A percentile compares a stretch with the other conserved stretches of the same genome.
Evolutionary conservation across 805 yeast species (phyloP).

Genomic region (Teunomyces gatunensis): DNA sequence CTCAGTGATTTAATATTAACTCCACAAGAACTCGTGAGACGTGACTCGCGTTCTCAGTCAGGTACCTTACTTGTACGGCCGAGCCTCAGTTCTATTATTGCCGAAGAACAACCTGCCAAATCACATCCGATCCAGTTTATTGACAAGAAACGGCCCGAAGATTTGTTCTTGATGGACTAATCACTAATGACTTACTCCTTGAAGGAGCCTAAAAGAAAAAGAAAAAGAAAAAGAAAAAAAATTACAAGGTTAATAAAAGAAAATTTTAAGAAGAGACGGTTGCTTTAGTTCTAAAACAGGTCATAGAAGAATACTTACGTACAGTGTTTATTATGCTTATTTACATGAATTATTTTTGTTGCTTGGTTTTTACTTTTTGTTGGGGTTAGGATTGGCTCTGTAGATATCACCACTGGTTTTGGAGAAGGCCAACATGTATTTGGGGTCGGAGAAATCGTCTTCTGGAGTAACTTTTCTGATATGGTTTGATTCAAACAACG

Average conservation of each 20-base stretch:
- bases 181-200: not conserved
- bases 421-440: slow-evolving; percentile 26
- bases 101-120: slow-evolving; percentile 2
- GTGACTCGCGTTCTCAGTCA: slow-evolving; percentile 62
- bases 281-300: not conserved
- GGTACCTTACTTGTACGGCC: slow-evolving; percentile 42
- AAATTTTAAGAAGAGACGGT: not conserved
- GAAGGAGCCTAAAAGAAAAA: not conserved
- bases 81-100: slow-evolving; percentile 12
- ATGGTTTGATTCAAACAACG: slow-evolving; percentile 37
- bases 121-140: slow-evolving; percentile 10
- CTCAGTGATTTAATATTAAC: slow-evolving; percentile 73
- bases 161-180: slow-evolving; percentile 41
- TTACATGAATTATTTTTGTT: slow-evolving; percentile 6
- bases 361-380: slow-evolving; percentile 4
- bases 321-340: slow-evolving; percentile 3
- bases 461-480: slow-evolving; percentile 39
- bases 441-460: slow-evolving; percentile 15
- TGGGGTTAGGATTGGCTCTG: slow-evolving; percentile 31
- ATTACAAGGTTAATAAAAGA: not conserved
- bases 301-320: slow-evolving; percentile 1
- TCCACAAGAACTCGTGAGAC: slow-evolving; percentile 67
- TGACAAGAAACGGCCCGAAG: slow-evolving; percentile 19
- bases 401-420: slow-evolving; percentile 38
- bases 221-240: not conserved